Evolutionary conservation across 73 alveolate species (phyloP), one percentile per base, ranked within the genome.

Genomic region (Symbiodinium pilosum): DNA sequence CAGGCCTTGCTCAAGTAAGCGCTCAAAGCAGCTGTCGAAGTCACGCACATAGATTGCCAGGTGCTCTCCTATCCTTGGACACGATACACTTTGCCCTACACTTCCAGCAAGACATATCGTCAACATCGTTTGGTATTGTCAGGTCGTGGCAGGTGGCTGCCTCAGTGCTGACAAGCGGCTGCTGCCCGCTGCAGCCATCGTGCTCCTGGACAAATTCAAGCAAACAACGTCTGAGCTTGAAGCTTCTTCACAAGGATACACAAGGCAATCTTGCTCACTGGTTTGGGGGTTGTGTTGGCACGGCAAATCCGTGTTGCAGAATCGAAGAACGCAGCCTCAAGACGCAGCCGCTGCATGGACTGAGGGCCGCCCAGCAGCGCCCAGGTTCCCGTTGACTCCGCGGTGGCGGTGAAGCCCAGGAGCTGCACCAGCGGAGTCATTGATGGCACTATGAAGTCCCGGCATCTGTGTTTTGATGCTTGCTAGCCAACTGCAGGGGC

Each of bases 21-120:
- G 97, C 34, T 91, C 87, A 88, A 91, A 91, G 52, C 97, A 91
- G 16, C 52, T 88, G 20, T 91, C 97, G 21, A 91, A 91, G 88
- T 91, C 97, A 11, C 51, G 77, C 41, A 91, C 88, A 39, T 91
- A 91, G 77, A 91, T 91, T 87, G 97, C 97, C 97, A 91, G 77
- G 97, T 91, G 97, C 89, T 91, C 97, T 39, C 97, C 97, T 26
- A 91, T 28, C 97, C 97, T 91, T 51, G 20, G 77, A 59, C 77
- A 59, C 34, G 36, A 47, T 47, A 47, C 59, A 14, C 59, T 9
- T 14, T 9, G 14, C 14, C 59, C 6, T 59, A 26, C 34, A 14
- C 77, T 59, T 26, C 8, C 30, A 5, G 3, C 38, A 59, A 8
- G 34, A 4, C 30, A n/a, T n/a, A n/a, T n/a, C n/a, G n/a, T n/a